phyloP scores from a whole-genome alignment of 2,329 filamentous ascomycete species.

The Verticillium klebahnii region DNA sequence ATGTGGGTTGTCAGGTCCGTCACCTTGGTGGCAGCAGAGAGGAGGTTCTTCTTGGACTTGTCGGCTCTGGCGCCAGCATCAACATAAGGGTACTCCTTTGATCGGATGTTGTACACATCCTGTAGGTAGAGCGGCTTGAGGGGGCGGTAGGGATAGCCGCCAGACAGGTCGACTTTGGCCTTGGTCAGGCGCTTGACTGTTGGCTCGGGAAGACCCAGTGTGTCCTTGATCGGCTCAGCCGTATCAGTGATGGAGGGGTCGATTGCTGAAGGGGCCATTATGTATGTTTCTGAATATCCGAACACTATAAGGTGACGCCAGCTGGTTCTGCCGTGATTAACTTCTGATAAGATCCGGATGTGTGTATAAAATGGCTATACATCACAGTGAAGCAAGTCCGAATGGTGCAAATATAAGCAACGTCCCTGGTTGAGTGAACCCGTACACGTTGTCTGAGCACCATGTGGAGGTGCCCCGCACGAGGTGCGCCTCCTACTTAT shows the following conservation, averaged over 20 bases:
- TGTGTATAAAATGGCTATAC: too few species aligned
- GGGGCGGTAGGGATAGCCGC: conserved; percentile 68
- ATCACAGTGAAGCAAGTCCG: not conserved
- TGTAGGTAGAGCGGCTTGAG: conserved; percentile 63
- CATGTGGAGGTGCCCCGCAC: not conserved
- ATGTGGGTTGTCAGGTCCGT: conserved; percentile 58
- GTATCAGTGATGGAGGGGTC: conserved; percentile 59
- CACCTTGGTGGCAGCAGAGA: conserved; percentile 58
- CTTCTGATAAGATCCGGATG: too few species aligned
- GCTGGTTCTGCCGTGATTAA: not conserved
- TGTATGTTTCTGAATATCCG: not conserved
- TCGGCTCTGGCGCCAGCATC: conserved; percentile 63
- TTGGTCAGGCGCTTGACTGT: conserved; percentile 58
- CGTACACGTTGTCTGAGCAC: not conserved
- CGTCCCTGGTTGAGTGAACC: not conserved
- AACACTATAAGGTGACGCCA: too few species aligned
- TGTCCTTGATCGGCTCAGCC: conserved; percentile 59
- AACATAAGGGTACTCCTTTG: conserved; percentile 47
- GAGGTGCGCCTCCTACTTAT: not conserved
- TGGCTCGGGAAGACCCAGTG: conserved; percentile 53
- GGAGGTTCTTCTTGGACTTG: conserved; percentile 55
- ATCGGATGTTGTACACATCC: conserved; percentile 63
- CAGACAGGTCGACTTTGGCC: conserved; percentile 63
- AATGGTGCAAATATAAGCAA: not conserved
- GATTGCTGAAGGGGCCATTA: conserved; percentile 54